These are phyloP conservation scores for Populus tremula DNA, from an alignment of 345 rosid species.

Conservation along the genomic window DNA sequence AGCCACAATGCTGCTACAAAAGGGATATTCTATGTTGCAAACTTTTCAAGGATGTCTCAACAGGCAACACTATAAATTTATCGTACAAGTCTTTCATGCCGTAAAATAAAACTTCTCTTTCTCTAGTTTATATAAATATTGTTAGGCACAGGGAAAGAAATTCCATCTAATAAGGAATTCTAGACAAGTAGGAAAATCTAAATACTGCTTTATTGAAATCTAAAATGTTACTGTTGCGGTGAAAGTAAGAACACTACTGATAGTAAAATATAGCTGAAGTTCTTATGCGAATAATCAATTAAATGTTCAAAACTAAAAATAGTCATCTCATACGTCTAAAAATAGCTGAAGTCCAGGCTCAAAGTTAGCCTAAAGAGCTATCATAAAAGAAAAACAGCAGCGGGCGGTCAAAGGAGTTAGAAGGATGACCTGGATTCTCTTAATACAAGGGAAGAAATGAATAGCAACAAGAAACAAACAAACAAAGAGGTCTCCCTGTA, in stretches of 20 bases:
- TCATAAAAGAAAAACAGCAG: neutral
- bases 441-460: neutral
- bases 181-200: neutral
- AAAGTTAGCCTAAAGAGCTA: neutral
- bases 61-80: too few relatives aligned
- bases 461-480: conserved; percentile 23
- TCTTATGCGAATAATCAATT: neutral
- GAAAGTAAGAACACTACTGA: too few relatives aligned
- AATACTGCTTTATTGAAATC: too few relatives aligned
- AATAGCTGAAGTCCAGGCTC: neutral
- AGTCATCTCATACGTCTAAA: neutral
- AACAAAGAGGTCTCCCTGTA: conserved; percentile 40
- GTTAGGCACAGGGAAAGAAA: too few relatives aligned
- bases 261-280: neutral
- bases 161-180: too few relatives aligned
- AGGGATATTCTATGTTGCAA: neutral
- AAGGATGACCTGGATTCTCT: conserved; percentile 21
- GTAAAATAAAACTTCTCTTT: too few relatives aligned
- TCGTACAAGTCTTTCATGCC: too few relatives aligned
- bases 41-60: too few relatives aligned
- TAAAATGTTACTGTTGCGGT: too few relatives aligned
- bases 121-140: too few relatives aligned
- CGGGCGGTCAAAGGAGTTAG: neutral
- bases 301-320: neutral
- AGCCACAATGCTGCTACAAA: too few relatives aligned